These are phyloP conservation scores for Forsythia suspensa DNA, from an alignment of 257 asterid genomes.

Conservation along the genomic window DNA sequence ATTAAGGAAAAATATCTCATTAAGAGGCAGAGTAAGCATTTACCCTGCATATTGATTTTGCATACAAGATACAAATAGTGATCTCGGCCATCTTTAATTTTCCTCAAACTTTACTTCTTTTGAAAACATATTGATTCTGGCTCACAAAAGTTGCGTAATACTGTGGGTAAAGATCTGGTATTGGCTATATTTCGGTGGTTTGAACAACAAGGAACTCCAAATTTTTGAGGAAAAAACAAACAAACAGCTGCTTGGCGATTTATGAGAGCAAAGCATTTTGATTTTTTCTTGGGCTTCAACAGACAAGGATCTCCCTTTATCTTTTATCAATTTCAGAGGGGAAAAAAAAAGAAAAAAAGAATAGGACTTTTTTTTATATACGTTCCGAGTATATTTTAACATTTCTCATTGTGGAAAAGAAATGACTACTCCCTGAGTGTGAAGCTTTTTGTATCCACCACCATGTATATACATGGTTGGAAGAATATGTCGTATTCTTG, in stretches of 20 bases:
- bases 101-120: neutral
- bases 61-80: neutral
- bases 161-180: neutral
- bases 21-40: neutral
- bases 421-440: neutral
- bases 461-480: neutral
- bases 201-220: neutral
- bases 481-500: neutral
- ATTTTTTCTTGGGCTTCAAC: neutral
- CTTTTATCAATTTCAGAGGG: neutral
- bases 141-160: neutral
- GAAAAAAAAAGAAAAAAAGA: neutral
- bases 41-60: conserved; percentile 4
- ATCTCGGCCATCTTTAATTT: neutral
- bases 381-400: neutral
- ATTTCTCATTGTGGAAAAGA: neutral
- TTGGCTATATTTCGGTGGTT: neutral
- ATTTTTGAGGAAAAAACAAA: neutral
- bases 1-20: conserved; percentile 9
- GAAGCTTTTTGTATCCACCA: neutral
- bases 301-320: neutral
- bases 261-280: neutral
- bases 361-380: neutral
- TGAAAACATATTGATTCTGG: neutral
- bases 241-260: neutral